Evolutionary conservation across 257 asterid genomes (phyloP).

Genomic region (Verbena officinalis): DNA sequence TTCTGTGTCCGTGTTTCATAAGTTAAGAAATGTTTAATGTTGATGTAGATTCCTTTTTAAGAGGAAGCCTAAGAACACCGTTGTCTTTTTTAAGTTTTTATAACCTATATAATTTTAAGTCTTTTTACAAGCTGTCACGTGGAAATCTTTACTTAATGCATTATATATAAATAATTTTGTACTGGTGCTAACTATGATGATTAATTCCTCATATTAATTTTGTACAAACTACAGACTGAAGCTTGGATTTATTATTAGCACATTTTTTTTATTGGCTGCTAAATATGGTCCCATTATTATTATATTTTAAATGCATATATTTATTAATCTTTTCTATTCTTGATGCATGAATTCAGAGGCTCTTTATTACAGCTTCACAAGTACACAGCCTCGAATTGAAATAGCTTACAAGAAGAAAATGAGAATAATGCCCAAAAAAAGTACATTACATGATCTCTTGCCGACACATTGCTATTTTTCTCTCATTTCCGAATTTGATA

Average conservation of each 20-base stretch:
- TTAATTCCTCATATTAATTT: not conserved
- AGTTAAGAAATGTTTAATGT: too few species aligned
- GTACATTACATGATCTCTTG: too few species aligned
- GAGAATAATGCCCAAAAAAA: too few species aligned
- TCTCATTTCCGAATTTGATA: too few species aligned
- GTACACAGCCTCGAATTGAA: not conserved
- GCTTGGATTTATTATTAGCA: too few species aligned
- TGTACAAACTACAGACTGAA: not conserved
- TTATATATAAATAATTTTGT: not conserved
- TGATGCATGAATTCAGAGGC: too few species aligned
- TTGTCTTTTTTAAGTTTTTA: not conserved
- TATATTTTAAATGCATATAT: too few species aligned
- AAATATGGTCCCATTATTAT: constrained; percentile 3
- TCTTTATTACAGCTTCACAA: not conserved
- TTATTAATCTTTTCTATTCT: too few species aligned
- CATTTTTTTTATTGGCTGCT: not conserved
- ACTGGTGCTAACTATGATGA: not conserved
- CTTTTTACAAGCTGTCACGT: constrained; percentile 15
- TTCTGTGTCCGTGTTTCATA: too few species aligned
- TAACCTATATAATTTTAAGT: not conserved
- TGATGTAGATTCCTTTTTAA: too few species aligned
- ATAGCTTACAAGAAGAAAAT: not conserved
- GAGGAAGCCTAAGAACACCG: too few species aligned
- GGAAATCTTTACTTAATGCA: not conserved
- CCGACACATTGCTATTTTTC: too few species aligned